phyloP scores from a whole-genome alignment of 164 flowering plant genomes.

The Vitis rotundifolia region DNA sequence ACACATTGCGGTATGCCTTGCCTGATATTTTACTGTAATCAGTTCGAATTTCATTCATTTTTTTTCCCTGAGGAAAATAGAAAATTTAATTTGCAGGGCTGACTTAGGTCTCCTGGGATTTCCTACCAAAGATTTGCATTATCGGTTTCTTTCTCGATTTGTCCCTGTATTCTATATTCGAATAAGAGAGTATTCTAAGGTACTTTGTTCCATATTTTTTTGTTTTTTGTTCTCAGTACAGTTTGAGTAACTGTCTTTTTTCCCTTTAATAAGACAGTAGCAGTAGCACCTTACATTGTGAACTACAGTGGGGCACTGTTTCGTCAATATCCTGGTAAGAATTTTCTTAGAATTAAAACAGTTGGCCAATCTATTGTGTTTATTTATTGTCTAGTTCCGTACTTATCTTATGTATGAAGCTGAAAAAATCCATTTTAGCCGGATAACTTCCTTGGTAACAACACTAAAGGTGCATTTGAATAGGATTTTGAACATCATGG shows the following conservation, averaged over 20 bases:
- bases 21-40: background rate
- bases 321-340: slow-evolving; percentile 94
- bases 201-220: slow-evolving; percentile 17
- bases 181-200: slow-evolving; percentile 96
- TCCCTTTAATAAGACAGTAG: slow-evolving; percentile 71
- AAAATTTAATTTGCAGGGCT: slow-evolving; percentile 56
- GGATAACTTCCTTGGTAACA: too few species aligned
- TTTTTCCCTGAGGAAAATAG: background rate
- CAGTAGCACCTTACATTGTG: slow-evolving; percentile 87
- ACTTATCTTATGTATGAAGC: background rate
- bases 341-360: background rate
- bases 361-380: background rate
- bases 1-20: slow-evolving; percentile 73
- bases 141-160: slow-evolving; percentile 91
- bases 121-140: slow-evolving; percentile 87
- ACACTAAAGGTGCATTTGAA: too few species aligned
- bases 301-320: slow-evolving; percentile 94
- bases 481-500: too few species aligned
- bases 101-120: slow-evolving; percentile 93
- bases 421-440: too few species aligned
- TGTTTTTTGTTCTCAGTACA: background rate
- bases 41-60: background rate
- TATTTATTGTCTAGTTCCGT: background rate
- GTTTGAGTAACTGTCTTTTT: slow-evolving; percentile 18
- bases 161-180: slow-evolving; percentile 86